phyloP scores from a whole-genome alignment of 768 basidiomycete species.

The Pleurotus ostreatus region DNA sequence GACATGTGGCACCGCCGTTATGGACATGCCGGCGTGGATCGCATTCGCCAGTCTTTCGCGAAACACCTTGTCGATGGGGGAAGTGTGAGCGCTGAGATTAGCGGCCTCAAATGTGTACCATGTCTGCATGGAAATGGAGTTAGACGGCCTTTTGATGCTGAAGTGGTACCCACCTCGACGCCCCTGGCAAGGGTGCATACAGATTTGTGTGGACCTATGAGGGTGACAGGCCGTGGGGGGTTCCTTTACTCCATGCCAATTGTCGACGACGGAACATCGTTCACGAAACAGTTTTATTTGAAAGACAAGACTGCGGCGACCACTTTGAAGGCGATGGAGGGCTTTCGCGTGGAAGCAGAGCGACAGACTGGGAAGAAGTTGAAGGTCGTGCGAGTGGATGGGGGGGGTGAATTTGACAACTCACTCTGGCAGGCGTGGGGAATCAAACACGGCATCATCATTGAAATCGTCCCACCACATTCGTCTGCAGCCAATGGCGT shows the following conservation, averaged over 20 bases:
- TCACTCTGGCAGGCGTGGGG: slow-evolving; percentile 15
- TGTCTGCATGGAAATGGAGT: too few species aligned
- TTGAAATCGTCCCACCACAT: slow-evolving; percentile 21
- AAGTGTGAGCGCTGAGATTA: too few species aligned
- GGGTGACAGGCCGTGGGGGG: too few species aligned
- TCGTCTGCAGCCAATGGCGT: slow-evolving; percentile 13
- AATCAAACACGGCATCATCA: slow-evolving; percentile 15
- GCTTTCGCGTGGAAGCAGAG: slow-evolving; percentile 13
- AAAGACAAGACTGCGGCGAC: slow-evolving; percentile 16
- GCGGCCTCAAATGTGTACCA: too few species aligned
- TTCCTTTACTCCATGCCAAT: slow-evolving; percentile 20
- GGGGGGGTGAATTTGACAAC: slow-evolving; percentile 24
- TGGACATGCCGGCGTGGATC: too few species aligned
- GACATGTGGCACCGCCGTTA: too few species aligned
- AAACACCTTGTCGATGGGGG: too few species aligned
- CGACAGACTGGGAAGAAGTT: slow-evolving; percentile 13
- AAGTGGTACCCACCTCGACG: too few species aligned
- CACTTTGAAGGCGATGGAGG: slow-evolving; percentile 13
- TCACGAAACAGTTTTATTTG: slow-evolving; percentile 16
- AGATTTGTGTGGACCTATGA: too few species aligned
- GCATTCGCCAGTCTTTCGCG: too few species aligned
- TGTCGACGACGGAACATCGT: neutral
- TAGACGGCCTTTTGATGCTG: too few species aligned
- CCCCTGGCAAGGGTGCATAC: too few species aligned
- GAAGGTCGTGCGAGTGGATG: slow-evolving; percentile 15